Evolutionary conservation across 805 yeast genomes (phyloP).

Genomic region (Wickerhamiella hasegawae): DNA sequence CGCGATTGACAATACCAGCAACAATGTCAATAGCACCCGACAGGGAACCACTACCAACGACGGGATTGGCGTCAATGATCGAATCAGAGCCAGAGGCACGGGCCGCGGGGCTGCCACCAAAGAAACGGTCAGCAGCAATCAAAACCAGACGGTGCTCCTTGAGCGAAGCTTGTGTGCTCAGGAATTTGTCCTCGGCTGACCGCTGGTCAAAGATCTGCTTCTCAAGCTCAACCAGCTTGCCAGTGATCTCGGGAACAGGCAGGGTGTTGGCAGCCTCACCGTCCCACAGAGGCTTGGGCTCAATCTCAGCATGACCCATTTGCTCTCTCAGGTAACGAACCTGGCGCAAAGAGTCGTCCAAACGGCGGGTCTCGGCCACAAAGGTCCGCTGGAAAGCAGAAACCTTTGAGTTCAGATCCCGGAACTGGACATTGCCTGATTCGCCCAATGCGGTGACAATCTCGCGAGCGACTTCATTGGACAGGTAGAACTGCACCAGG

Average conservation of each 20-base stretch:
- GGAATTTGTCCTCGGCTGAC: conserved; percentile 49
- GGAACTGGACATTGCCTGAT: conserved; percentile 69
- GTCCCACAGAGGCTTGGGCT: conserved; percentile 24
- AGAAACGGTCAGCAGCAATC: conserved; percentile 28
- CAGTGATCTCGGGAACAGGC: conserved; percentile 48
- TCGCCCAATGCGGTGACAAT: conserved; percentile 78
- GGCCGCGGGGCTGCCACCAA: conserved; percentile 18
- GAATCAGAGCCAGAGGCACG: conserved; percentile 14
- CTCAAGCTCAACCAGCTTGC: conserved; percentile 52
- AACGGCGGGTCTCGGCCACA: conserved; percentile 68
- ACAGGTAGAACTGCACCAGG: conserved; percentile 76
- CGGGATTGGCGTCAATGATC: conserved; percentile 19
- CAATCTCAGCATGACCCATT: conserved; percentile 18
- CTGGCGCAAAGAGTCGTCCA: conserved; percentile 84
- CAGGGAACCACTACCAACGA: conserved; percentile 23
- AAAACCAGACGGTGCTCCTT: conserved; percentile 56
- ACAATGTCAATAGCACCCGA: conserved; percentile 29
- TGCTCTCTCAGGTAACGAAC: conserved; percentile 29
- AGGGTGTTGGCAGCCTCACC: conserved; percentile 25
- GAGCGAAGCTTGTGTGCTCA: conserved; percentile 44
- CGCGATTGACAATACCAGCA: conserved; percentile 70
- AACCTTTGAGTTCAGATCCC: conserved; percentile 71
- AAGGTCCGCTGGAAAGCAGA: conserved; percentile 80
- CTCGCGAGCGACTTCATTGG: conserved; percentile 79
- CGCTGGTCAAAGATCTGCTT: conserved; percentile 56